A percentile compares a stretch with the other conserved stretches of the same genome.
These are phyloP conservation scores for Carallia brachiata DNA, from an alignment of 345 rosid genomes.

Conservation along the genomic window DNA sequence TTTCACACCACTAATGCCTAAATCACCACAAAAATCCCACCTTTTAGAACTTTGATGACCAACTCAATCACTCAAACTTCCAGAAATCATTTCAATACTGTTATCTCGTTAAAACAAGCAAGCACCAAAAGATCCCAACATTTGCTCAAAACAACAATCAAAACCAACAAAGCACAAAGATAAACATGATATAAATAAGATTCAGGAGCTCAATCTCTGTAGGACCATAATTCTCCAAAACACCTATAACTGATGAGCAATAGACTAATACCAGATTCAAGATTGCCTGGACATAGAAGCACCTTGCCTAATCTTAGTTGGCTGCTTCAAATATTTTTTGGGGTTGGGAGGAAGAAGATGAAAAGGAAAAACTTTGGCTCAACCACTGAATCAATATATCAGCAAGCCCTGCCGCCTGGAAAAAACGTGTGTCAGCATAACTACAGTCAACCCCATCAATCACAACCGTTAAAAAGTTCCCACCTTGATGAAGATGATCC, in stretches of 20 bases:
- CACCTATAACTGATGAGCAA: conserved; percentile 1
- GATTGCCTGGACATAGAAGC: conserved; percentile 12
- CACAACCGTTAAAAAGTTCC: conserved; percentile 18
- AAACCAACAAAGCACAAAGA: background rate
- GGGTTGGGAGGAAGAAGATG: no score
- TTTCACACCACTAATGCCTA: background rate
- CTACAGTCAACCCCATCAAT: conserved; percentile 27
- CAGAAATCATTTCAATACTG: conserved; percentile 18
- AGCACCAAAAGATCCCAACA: conserved; percentile 4
- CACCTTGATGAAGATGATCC: background rate
- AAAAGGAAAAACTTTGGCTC: background rate
- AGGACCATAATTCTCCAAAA: background rate
- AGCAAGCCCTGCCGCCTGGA: conserved; percentile 10
- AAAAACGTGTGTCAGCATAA: background rate
- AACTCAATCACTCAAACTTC: conserved; percentile 6
- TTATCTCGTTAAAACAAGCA: conserved; percentile 4
- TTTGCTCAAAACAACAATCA: conserved; percentile 11
- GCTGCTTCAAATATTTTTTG: conserved; percentile 1
- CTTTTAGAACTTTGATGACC: conserved; percentile 10
- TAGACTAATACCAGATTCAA: conserved; percentile 28
- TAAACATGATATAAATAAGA: background rate
- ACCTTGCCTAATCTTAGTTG: conserved; percentile 11
- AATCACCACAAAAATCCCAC: background rate
- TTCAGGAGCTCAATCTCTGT: no score
- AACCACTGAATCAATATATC: conserved; percentile 16